Percentiles rank a stretch among this genome's conserved stretches.
These are phyloP conservation scores for Picochlorum sp. DNA, from an alignment of 139 green algal species.

Conservation along the genomic window DNA sequence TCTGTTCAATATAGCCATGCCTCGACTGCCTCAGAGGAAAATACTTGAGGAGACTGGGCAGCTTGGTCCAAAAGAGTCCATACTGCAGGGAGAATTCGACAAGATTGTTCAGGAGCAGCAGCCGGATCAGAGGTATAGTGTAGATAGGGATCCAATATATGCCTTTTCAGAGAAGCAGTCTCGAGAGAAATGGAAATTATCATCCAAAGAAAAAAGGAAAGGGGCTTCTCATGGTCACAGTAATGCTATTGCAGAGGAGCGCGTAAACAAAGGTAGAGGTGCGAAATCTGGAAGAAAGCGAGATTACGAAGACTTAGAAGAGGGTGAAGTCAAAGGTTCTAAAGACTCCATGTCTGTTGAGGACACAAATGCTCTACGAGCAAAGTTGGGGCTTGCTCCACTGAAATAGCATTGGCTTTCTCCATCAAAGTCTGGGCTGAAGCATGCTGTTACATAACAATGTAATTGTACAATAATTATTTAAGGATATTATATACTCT, in stretches of 20 bases:
- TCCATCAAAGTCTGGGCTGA: no score
- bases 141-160: not conserved
- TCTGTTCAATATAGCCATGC: conserved; percentile 88
- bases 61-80: conserved; percentile 48
- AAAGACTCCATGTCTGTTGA: conserved; percentile 20
- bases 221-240: not conserved
- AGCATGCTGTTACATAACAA: no score
- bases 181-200: no score
- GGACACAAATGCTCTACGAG: conserved; percentile 57
- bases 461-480: no score
- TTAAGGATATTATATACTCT: no score
- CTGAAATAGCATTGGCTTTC: not conserved
- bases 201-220: no score
- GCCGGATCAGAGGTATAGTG: not conserved
- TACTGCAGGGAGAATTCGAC: conserved; percentile 75
- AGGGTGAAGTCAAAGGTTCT: conserved; percentile 5
- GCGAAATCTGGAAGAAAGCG: not conserved
- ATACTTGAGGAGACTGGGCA: conserved; percentile 45
- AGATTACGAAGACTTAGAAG: not conserved
- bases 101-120: conserved; percentile 37
- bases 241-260: not conserved
- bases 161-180: not conserved
- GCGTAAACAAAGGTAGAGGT: not conserved
- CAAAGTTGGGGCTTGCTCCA: conserved; percentile 59
- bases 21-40: conserved; percentile 60